Evolutionary conservation across 345 rosid species (phyloP), one percentile per base, ranked within the genome.

Genomic region (Bruguiera parviflora): DNA sequence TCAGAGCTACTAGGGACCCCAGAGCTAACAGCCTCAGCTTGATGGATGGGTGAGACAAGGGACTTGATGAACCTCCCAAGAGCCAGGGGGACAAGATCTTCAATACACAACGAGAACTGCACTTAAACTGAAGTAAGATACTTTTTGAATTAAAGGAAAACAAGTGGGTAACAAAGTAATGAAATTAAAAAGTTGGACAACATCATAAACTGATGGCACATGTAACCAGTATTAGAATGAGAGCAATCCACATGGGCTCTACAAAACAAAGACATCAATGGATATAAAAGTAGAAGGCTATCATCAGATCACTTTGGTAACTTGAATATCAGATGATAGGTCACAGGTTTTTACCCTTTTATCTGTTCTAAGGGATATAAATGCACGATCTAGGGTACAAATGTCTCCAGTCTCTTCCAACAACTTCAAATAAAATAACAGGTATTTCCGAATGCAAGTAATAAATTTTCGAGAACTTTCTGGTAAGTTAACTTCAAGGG

Each of bases 391-490:
- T 73, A 95, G 91, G 19, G 87, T 89, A 77, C 80, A 78, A 68
- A 82, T 71, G 35, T 94, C 99, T 77, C 88, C 85, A 62, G 96
- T 84, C 83, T 89, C 96, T 83, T 95, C 97, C 92, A 95, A 73
- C 43, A 92, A 79, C 76, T 81, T 89, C 88, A 95, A 80, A 80
- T 94, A 94, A 73, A 95, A 92, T 77, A 95, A 69, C 67, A 92
- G 73, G 84, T 89, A 92, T 70, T 89, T 95, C 66, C 99, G 77
- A 67, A 95, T 92, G 82, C 99, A 88, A 28, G 99, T 92, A 73
- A 95, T 95, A 84, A 95, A 95, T 70, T 95, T 92, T 69, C 99
- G 84, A 18, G 97, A 95, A 78, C 97, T 95, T 84, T 95, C 97
- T 74, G 97, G 88, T 73, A 95, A 81, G 78, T 89, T 87, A 66